Conservation (phyloP, 805 yeast genomes). For the Scheffersomyces coipomensis region DNA sequence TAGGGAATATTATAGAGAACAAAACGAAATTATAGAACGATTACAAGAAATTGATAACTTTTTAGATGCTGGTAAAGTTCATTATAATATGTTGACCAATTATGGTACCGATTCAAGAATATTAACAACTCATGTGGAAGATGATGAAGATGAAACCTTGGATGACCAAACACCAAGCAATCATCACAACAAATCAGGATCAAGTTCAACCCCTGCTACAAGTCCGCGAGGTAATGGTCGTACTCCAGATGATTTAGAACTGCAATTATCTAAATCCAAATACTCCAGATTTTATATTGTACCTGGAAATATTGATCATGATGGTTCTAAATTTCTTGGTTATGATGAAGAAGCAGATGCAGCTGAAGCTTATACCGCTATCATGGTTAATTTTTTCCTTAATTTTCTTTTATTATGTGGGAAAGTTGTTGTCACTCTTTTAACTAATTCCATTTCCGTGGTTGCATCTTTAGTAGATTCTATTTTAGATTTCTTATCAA, state of each 20-base stretch:
- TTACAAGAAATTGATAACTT: constrained; percentile 61
- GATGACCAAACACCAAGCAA: constrained; percentile 6
- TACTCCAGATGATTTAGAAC: constrained; percentile 5
- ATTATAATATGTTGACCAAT: constrained; percentile 58
- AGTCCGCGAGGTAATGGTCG: too few relatives aligned
- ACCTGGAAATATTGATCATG: constrained; percentile 62
- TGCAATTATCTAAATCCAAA: constrained; percentile 12
- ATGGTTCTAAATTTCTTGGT: constrained; percentile 56
- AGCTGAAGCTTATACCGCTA: constrained; percentile 54
- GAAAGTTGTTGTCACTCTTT: constrained; percentile 56
- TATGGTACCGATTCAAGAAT: constrained; percentile 45
- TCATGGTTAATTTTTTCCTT: constrained; percentile 59
- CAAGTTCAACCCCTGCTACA: not conserved
- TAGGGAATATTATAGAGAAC: constrained; percentile 49
- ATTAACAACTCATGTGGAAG: constrained; percentile 17
- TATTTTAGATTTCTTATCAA: constrained; percentile 68
- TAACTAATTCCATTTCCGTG: constrained; percentile 71
- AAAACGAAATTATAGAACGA: constrained; percentile 58
- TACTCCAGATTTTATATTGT: constrained; percentile 37
- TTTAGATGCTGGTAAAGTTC: constrained; percentile 66
- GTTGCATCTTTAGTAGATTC: constrained; percentile 81
- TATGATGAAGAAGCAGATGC: constrained; percentile 42
- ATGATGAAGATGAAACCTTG: constrained; percentile 12
- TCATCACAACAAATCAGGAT: not conserved
- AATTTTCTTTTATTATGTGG: constrained; percentile 61